Percentiles rank a stretch among this genome's conserved stretches.
Conservation (phyloP, 2,329 filamentous ascomycete genomes). For the Paecilomyces sp. region DNA sequence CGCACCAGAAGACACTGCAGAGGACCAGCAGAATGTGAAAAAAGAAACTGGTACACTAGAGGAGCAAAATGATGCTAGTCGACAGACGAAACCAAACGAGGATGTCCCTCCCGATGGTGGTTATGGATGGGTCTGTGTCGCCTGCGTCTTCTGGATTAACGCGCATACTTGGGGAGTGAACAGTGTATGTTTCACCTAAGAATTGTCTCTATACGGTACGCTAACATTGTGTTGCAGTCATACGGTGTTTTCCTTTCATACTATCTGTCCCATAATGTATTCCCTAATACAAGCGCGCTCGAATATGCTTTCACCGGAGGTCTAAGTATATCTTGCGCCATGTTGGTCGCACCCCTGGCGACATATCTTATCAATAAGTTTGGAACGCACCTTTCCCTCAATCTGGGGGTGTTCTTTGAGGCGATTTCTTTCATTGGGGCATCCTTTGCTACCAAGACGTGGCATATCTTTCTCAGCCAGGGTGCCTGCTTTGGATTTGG, state of each 20-base stretch:
- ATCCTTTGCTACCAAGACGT: conserved; percentile 53
- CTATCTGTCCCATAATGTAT: conserved; percentile 50
- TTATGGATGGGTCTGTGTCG: conserved; percentile 57
- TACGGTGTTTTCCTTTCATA: conserved; percentile 55
- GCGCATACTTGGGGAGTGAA: conserved; percentile 72
- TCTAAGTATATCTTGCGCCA: conserved; percentile 51
- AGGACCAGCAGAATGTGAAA: not conserved
- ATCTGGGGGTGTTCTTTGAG: conserved; percentile 50
- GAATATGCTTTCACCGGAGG: conserved; percentile 56
- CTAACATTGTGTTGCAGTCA: conserved; percentile 17
- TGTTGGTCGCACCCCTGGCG: conserved; percentile 51
- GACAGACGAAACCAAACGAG: not conserved
- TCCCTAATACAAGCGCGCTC: conserved; percentile 48
- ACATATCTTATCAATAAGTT: conserved; percentile 47
- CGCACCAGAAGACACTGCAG: conserved; percentile 8
- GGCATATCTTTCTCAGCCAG: conserved; percentile 56
- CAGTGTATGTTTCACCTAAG: conserved; percentile 2
- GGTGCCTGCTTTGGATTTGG: conserved; percentile 57
- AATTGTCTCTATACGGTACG: not conserved
- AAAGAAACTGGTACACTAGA: not conserved
- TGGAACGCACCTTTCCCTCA: conserved; percentile 48
- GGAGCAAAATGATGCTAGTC: not conserved
- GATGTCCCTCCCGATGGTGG: conserved; percentile 45
- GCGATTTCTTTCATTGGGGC: conserved; percentile 48
- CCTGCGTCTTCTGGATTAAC: conserved; percentile 52